Conservation (phyloP, 2,329 filamentous ascomycete genomes). For the Corinectria fuckeliana region DNA sequence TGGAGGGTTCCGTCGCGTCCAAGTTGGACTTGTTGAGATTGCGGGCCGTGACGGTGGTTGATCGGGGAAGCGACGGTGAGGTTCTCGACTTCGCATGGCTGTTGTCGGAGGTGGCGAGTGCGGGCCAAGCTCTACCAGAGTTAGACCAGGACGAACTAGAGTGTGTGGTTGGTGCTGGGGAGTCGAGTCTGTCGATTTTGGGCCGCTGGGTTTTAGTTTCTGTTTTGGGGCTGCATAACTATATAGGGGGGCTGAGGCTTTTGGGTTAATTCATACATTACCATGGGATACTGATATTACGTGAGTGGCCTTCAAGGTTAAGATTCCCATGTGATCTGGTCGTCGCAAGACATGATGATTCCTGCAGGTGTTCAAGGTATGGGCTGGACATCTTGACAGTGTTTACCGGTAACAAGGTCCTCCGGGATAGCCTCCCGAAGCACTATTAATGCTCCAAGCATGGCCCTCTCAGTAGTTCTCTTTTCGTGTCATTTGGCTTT, state of each 20-base stretch:
- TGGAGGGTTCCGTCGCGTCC: constrained; percentile 6
- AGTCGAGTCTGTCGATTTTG: neutral
- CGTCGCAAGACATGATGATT: constrained; percentile 7
- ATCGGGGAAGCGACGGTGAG: constrained; percentile 14
- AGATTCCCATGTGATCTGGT: constrained; percentile 9
- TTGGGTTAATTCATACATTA: neutral
- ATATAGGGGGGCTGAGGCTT: neutral
- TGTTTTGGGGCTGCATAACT: neutral
- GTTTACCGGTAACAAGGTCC: neutral
- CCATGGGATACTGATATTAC: too few species aligned
- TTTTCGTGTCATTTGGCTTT: neutral
- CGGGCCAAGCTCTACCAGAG: neutral
- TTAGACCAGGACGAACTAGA: neutral
- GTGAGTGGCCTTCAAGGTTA: too few species aligned
- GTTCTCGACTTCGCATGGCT: constrained; percentile 16
- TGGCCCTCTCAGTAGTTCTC: neutral
- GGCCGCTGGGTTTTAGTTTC: constrained; percentile 1
- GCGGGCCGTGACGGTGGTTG: constrained; percentile 14
- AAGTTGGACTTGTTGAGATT: constrained; percentile 12
- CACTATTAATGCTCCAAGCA: neutral
- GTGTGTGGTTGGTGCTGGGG: constrained; percentile 1
- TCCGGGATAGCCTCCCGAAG: neutral
- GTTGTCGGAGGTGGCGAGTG: constrained; percentile 5
- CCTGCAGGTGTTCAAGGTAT: neutral
- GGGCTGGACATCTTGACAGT: neutral